These are phyloP conservation scores for Emiliania huxleyi DNA, from an alignment of 78 protist species.

Conservation along the genomic window DNA sequence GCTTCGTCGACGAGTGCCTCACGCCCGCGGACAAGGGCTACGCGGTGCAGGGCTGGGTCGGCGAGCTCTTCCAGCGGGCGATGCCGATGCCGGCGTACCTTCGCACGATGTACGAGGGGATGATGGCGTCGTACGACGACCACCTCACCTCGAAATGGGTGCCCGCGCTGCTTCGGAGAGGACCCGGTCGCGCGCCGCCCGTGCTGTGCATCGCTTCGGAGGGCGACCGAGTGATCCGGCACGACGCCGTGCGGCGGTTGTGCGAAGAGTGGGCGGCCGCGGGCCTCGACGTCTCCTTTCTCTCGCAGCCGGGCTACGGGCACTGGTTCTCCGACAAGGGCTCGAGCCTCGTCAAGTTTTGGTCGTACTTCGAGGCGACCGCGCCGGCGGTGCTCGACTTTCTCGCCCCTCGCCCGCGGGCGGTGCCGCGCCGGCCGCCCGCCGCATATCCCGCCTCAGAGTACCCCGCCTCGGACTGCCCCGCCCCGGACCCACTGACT, in stretches of 20 bases:
- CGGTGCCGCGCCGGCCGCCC: too few species aligned
- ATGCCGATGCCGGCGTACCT: not conserved
- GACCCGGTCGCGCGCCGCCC: not conserved
- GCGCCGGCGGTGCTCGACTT: not conserved
- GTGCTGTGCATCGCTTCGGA: not conserved
- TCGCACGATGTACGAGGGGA: not conserved
- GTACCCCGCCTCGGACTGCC: too few species aligned
- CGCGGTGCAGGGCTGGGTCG: not conserved
- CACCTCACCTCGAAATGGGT: not conserved
- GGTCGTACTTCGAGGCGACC: not conserved
- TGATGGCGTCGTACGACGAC: not conserved
- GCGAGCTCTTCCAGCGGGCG: not conserved
- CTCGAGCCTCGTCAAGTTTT: not conserved
- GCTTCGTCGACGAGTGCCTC: not conserved
- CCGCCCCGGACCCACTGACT: too few species aligned
- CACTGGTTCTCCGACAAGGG: not conserved
- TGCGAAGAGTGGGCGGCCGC: not conserved
- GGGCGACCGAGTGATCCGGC: not conserved
- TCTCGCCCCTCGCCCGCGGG: too few species aligned
- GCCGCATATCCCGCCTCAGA: too few species aligned
- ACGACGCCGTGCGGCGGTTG: not conserved
- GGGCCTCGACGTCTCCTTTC: not conserved
- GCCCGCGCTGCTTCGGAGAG: not conserved
- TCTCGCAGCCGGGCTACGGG: not conserved
- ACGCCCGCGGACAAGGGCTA: not conserved